phyloP scores from a whole-genome alignment of 2,329 filamentous ascomycete species.

The Stagonosporopsis cucurbitacearum region DNA sequence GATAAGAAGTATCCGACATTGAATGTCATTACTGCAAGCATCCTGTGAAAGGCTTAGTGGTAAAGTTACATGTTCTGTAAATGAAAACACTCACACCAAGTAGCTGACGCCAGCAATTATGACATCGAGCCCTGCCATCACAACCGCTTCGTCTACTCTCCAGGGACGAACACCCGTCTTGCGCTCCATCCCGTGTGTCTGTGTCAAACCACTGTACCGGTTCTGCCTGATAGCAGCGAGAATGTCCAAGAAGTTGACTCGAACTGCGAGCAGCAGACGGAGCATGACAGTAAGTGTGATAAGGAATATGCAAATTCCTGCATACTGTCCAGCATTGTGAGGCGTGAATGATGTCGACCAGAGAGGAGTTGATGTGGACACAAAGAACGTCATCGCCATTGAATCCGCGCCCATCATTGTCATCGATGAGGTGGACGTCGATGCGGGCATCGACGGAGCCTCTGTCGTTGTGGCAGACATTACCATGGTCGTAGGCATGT shows the following conservation, averaged over 20 bases:
- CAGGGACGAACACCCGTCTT: conserved; percentile 68
- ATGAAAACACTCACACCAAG: conserved; percentile 71
- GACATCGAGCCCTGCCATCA: conserved; percentile 72
- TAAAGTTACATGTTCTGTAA: neutral
- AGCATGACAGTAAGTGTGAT: conserved; percentile 73
- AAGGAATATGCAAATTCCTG: conserved; percentile 88
- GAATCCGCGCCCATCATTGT: conserved; percentile 20
- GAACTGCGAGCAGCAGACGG: conserved; percentile 73
- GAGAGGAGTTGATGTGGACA: conserved; percentile 64
- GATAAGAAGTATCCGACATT: conserved; percentile 84
- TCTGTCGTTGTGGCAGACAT: neutral
- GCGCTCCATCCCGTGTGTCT: conserved; percentile 50
- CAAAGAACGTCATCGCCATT: conserved; percentile 69
- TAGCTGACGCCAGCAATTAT: conserved; percentile 78
- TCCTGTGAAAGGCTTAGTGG: conserved; percentile 58
- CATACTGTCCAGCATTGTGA: conserved; percentile 70
- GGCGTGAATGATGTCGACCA: conserved; percentile 77
- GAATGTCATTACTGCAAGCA: conserved; percentile 89
- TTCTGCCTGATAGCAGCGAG: conserved; percentile 57
- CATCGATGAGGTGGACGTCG: neutral
- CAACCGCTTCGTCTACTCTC: conserved; percentile 77
- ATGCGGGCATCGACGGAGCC: conserved; percentile 15
- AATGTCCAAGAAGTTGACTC: conserved; percentile 60
- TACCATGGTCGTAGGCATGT: conserved; percentile 14
- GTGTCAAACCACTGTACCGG: conserved; percentile 76